Base-by-base conservation (phyloP, 176 grass and related monocot species). In the Echinochloa phyllopogon region DNA sequence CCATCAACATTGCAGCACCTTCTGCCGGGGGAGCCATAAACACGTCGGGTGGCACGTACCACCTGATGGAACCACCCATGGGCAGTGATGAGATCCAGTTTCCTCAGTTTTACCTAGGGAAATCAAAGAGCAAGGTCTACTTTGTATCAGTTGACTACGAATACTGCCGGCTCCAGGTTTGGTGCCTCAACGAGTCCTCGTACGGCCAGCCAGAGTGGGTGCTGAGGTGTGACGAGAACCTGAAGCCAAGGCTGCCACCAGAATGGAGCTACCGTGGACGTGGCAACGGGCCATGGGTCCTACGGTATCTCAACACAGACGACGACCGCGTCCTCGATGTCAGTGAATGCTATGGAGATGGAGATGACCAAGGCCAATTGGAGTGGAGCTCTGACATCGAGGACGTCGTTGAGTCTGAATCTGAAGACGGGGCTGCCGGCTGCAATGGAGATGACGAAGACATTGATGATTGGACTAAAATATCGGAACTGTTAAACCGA, bases 401-500 rank as follows among this genome's bases (percentile, higher is more conserved):
- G 12, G 33, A 65, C 8, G 14, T 16, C 38, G 6, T 33, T 3
- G 36, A 18, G 6, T 17, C 6, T 18, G 1, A 14, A 33, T 17
- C 6, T 18, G 1, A 14, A 33, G n/a, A 33, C 2, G 33, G 3
- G 12, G 24, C 27, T 64, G 56, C 21, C 56, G 25, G 27, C 27
- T 64, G 12, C 10, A 25, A 27, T 1, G 58, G 23, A 27, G 58
- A 61, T 16, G 61, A 4, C 61, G 2, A 13, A 1, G 4, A 17
- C 29, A 18, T 2, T 36, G 29, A 17, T 4, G 5, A 17, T 16
- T 7, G 0, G 8, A 3, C 3, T 11, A 3, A 9, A 58, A 10
- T 33, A 6, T 4, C 16, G 6, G 1, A 5, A 15, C 6, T 33
- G 2, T 33, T 2, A 33, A 13, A 0, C 0, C 2, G 6, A 6